A percentile compares a stretch with the other conserved stretches of the same genome.
phyloP scores from a whole-genome alignment of 73 alveolate species.

The Stentor coeruleus region DNA sequence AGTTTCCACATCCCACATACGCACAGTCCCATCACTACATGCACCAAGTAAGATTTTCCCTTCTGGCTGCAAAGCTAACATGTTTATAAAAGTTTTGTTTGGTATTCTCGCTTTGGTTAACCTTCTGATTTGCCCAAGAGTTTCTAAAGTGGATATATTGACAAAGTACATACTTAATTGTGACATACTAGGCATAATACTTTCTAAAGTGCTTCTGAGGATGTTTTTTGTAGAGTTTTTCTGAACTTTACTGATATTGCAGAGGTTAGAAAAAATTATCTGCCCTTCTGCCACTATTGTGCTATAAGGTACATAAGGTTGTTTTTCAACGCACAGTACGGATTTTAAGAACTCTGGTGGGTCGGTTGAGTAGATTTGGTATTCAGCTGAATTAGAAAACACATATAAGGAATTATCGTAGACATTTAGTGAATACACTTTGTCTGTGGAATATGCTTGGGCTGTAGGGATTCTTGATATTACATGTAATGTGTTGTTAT shows the following conservation, averaged over 20 bases:
- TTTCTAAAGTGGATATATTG: not conserved
- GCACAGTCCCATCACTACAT: constrained; percentile 7
- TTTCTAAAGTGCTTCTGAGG: too few species aligned
- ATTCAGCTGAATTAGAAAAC: not conserved
- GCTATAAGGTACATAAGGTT: constrained; percentile 6
- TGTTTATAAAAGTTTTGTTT: not conserved
- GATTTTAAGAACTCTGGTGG: constrained; percentile 12
- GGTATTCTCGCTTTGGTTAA: not conserved
- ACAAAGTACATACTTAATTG: not conserved
- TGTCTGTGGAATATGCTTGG: not conserved
- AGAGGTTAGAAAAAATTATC: constrained; percentile 9
- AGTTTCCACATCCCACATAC: not conserved
- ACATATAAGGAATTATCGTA: not conserved
- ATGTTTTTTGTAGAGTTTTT: too few species aligned
- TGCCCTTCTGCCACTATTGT: not conserved
- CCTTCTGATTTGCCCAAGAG: not conserved
- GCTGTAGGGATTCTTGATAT: not conserved
- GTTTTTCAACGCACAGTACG: constrained; percentile 2
- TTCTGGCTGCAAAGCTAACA: not conserved
- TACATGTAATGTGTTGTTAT: not conserved
- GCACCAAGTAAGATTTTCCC: not conserved
- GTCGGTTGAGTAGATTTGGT: not conserved
- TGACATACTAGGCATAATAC: too few species aligned
- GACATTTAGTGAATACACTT: not conserved
- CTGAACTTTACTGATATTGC: too few species aligned